phyloP scores from a whole-genome alignment of 1,284 basidiomycete species.

The Ceratobasidium sp. region DNA sequence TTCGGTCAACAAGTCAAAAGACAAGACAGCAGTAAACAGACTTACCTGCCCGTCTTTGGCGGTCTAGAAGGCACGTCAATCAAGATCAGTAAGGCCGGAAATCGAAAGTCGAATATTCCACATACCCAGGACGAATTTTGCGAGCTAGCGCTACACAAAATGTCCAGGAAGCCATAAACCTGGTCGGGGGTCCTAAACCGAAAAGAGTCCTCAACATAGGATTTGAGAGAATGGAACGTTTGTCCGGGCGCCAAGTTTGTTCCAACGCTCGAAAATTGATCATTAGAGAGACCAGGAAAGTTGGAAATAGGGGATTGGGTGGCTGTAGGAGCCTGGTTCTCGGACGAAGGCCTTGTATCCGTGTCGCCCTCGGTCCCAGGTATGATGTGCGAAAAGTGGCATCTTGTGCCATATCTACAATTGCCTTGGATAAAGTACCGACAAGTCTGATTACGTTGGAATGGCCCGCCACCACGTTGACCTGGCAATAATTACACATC shows the following conservation, averaged over 20 bases:
- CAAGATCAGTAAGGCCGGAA: no score
- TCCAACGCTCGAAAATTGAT: conserved; percentile 4
- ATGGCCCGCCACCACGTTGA: no score
- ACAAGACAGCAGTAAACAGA: background rate
- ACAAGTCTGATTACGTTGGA: no score
- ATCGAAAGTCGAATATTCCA: background rate
- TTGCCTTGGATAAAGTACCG: no score
- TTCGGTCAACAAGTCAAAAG: background rate
- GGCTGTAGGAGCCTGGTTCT: no score
- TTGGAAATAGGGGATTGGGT: no score
- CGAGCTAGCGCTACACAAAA: conserved; percentile 57
- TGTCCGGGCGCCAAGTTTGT: conserved; percentile 55
- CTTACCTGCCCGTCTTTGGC: conserved; percentile 61
- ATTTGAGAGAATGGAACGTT: conserved; percentile 58
- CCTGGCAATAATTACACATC: no score
- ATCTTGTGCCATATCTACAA: no score
- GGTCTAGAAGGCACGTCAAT: conserved; percentile 50
- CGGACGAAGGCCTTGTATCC: no score
- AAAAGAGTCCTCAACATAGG: conserved; percentile 56
- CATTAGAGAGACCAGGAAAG: conserved; percentile 15
- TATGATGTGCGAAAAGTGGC: no score
- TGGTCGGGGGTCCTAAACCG: conserved; percentile 54
- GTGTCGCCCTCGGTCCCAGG: no score
- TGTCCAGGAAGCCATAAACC: conserved; percentile 58
- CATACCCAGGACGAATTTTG: conserved; percentile 62